Evolutionary conservation across 2,329 filamentous ascomycete species (phyloP).

Genomic region (Penicillium sp.): DNA sequence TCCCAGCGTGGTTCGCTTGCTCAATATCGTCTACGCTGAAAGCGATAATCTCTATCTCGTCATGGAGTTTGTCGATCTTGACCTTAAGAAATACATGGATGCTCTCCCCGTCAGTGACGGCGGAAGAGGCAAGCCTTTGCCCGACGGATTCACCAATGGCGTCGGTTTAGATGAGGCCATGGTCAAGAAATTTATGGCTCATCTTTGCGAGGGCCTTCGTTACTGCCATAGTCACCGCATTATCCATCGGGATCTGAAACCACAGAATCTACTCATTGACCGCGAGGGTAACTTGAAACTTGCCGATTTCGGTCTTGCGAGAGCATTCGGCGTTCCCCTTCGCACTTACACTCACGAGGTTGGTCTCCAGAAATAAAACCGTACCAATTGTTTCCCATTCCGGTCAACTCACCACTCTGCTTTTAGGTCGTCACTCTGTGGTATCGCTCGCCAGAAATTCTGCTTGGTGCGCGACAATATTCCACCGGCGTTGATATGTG

Average conservation of each 20-base stretch:
- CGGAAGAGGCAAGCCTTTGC: conserved; percentile 81
- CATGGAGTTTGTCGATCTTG: conserved; percentile 87
- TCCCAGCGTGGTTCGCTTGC: conserved; percentile 82
- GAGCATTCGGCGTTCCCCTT: conserved; percentile 88
- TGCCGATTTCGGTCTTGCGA: conserved; percentile 85
- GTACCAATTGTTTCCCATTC: not conserved
- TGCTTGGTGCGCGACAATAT: conserved; percentile 88
- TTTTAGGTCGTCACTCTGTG: conserved; percentile 81
- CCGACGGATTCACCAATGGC: conserved; percentile 71
- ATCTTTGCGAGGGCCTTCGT: conserved; percentile 79
- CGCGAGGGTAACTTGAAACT: conserved; percentile 86
- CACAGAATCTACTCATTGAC: conserved; percentile 87
- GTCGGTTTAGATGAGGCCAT: conserved; percentile 78
- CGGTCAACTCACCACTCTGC: not conserved
- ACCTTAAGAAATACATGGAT: conserved; percentile 97
- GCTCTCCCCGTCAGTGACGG: conserved; percentile 81
- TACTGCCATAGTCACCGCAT: conserved; percentile 91
- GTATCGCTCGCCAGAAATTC: conserved; percentile 90
- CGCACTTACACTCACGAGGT: conserved; percentile 91
- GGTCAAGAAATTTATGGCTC: conserved; percentile 91
- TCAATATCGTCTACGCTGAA: conserved; percentile 93
- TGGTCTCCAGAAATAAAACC: conserved; percentile 9
- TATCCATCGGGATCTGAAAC: conserved; percentile 86
- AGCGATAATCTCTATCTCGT: conserved; percentile 94
- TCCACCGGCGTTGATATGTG: conserved; percentile 96